Conservation (phyloP, 441 rosid species). For the Syzygium syzygioides region DNA sequence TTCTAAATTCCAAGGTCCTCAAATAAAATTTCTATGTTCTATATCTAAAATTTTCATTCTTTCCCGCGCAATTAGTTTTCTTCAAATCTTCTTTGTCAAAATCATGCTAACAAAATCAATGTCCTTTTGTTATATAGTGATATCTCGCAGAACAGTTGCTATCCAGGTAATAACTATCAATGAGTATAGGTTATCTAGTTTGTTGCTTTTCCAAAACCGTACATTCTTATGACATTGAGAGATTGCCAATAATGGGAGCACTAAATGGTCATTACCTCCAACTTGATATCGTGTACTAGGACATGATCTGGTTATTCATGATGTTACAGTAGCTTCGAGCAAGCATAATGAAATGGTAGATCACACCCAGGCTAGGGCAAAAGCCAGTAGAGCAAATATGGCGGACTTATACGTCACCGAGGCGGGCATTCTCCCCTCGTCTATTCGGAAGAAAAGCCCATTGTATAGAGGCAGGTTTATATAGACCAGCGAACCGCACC, state of each 20-base stretch:
- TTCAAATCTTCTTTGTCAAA: neutral
- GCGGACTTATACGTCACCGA: constrained; percentile 17
- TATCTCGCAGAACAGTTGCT: too few relatives aligned
- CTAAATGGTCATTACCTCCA: neutral
- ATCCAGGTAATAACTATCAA: neutral
- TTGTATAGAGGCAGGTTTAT: constrained; percentile 15
- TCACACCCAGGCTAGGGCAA: constrained; percentile 1
- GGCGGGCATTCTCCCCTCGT: constrained; percentile 21
- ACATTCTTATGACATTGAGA: neutral
- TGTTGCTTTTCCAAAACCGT: neutral
- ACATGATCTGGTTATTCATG: neutral
- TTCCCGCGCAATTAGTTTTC: neutral
- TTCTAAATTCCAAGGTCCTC: too few relatives aligned
- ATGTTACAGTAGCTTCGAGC: neutral
- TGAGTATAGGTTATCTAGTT: neutral
- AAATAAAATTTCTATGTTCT: too few relatives aligned
- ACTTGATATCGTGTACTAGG: neutral
- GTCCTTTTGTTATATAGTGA: too few relatives aligned
- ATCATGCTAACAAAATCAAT: too few relatives aligned
- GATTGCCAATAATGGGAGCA: neutral
- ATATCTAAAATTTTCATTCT: too few relatives aligned
- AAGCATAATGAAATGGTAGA: neutral
- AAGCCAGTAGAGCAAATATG: constrained; percentile 1
- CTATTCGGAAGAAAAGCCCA: constrained; percentile 19
- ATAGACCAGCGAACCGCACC: constrained; percentile 11